phyloP scores from a whole-genome alignment of 768 basidiomycete genomes.

The Mycena alexandri region DNA sequence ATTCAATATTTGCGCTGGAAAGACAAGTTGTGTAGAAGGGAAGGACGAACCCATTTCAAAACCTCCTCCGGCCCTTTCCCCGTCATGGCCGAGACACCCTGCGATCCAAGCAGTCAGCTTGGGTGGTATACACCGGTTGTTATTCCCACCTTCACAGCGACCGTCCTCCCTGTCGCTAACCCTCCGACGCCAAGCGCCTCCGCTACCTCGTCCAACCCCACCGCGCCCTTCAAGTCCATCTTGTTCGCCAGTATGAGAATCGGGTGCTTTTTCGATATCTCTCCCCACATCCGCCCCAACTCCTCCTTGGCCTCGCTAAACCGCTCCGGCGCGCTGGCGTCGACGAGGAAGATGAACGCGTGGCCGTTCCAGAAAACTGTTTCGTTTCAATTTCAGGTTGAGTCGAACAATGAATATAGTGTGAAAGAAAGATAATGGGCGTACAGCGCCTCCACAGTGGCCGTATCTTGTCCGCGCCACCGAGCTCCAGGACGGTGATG shows the following conservation, averaged over 20 bases:
- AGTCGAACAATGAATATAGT: too few species aligned
- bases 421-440: constrained; percentile 3
- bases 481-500: constrained; percentile 69
- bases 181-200: constrained; percentile 8
- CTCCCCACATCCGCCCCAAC: constrained; percentile 58
- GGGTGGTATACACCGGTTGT: background rate
- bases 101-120: background rate
- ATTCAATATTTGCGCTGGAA: background rate
- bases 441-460: constrained; percentile 50
- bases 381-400: background rate
- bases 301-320: constrained; percentile 60
- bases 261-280: constrained; percentile 39
- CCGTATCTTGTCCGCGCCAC: constrained; percentile 62
- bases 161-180: background rate
- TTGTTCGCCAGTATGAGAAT: constrained; percentile 29
- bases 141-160: constrained; percentile 8
- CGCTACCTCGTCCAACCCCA: background rate
- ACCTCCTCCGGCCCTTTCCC: constrained; percentile 17
- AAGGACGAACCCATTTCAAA: constrained; percentile 17
- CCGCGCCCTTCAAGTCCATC: constrained; percentile 6
- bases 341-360: constrained; percentile 64
- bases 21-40: too few species aligned
- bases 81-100: constrained; percentile 16
- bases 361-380: constrained; percentile 46
- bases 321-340: constrained; percentile 62